phyloP scores from a whole-genome alignment of 192 early-diverging fungal species.

The Umbelopsis ramanniana region DNA sequence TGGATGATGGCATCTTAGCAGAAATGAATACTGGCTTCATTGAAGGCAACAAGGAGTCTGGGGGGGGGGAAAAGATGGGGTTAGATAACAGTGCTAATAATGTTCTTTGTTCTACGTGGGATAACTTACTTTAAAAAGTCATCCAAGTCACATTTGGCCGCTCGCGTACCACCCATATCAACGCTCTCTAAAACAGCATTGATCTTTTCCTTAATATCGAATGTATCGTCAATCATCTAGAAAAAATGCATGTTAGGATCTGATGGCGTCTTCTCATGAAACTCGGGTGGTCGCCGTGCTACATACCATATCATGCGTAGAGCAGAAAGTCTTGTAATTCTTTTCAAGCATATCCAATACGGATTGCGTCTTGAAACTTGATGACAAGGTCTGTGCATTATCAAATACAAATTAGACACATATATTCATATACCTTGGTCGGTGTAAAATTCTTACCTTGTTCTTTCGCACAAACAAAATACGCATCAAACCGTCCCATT shows the following conservation, averaged over 20 bases:
- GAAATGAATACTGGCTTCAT: constrained; percentile 91
- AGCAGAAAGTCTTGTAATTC: constrained; percentile 95
- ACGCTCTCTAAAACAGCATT: constrained; percentile 71
- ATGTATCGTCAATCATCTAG: constrained; percentile 75
- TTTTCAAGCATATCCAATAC: constrained; percentile 91
- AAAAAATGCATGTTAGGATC: not conserved
- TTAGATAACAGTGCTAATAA: not conserved
- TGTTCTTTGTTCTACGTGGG: not conserved
- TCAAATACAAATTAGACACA: not conserved
- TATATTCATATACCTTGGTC: not conserved
- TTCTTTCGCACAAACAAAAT: constrained; percentile 93
- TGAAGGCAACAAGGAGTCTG: constrained; percentile 87
- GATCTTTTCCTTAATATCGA: constrained; percentile 87
- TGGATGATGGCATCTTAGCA: constrained; percentile 50
- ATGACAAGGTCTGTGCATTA: constrained; percentile 65
- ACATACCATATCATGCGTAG: constrained; percentile 72
- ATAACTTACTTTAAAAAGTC: constrained; percentile 85
- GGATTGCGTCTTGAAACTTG: constrained; percentile 88
- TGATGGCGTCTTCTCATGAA: not conserved
- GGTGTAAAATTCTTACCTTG: constrained; percentile 55
- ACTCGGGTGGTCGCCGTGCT: not conserved
- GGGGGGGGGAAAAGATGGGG: constrained; percentile 14
- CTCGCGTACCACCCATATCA: constrained; percentile 75
- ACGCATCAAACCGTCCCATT: constrained; percentile 96
- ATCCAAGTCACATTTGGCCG: constrained; percentile 92